phyloP scores from a whole-genome alignment of 1,284 basidiomycete genomes.

The Naganishia liquefaciens region DNA sequence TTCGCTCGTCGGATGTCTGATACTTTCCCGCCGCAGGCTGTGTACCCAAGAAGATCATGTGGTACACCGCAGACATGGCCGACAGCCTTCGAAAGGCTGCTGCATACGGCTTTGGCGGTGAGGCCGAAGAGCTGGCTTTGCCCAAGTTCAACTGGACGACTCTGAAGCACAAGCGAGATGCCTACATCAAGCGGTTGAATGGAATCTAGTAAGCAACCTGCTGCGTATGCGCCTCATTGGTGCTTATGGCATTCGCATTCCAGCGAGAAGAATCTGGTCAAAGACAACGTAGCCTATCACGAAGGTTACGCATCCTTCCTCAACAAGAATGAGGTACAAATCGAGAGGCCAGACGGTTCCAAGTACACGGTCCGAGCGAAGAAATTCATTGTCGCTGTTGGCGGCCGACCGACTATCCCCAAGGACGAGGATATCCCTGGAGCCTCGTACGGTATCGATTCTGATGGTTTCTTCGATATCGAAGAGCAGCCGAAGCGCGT shows the following conservation, averaged over 20 bases:
- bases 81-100: slow-evolving; percentile 75
- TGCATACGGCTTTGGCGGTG: slow-evolving; percentile 72
- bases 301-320: slow-evolving; percentile 74
- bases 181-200: slow-evolving; percentile 88
- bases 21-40: slow-evolving; percentile 60
- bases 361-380: slow-evolving; percentile 72
- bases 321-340: slow-evolving; percentile 66
- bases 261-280: slow-evolving; percentile 74
- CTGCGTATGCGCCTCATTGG: no score
- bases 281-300: slow-evolving; percentile 87
- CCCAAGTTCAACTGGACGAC: slow-evolving; percentile 80
- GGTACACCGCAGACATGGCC: slow-evolving; percentile 93
- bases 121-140: slow-evolving; percentile 55
- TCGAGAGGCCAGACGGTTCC: slow-evolving; percentile 63
- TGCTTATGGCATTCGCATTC: no score
- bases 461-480: slow-evolving; percentile 95
- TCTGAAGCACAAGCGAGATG: slow-evolving; percentile 93
- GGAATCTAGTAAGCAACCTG: slow-evolving; percentile 78
- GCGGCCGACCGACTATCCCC: slow-evolving; percentile 80
- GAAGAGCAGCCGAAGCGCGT: slow-evolving; percentile 88
- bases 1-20: not conserved
- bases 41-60: slow-evolving; percentile 98
- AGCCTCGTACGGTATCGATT: slow-evolving; percentile 83
- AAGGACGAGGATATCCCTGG: slow-evolving; percentile 81
- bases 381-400: slow-evolving; percentile 79